Conservation (phyloP, 1,284 basidiomycete genomes). For the Salmacisia buchloeana region DNA sequence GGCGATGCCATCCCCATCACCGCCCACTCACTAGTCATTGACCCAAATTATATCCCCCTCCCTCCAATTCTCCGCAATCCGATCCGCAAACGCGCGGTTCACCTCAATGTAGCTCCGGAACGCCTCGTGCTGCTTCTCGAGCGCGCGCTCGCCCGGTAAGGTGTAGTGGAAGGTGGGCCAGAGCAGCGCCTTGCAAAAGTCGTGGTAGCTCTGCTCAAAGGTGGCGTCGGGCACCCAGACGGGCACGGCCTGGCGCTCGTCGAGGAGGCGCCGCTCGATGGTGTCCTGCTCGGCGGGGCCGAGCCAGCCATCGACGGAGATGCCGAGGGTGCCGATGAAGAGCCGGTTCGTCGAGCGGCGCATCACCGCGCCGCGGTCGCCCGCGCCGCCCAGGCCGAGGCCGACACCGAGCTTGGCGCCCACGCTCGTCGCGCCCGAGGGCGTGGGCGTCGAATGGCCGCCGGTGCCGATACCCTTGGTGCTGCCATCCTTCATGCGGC, state of each 20-base stretch:
- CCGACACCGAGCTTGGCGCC: too few relatives aligned
- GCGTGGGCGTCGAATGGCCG: too few relatives aligned
- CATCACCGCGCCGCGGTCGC: constrained; percentile 4
- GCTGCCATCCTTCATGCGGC: background rate
- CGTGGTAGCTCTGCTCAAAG: constrained; percentile 72
- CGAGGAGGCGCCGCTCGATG: constrained; percentile 62
- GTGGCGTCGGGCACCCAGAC: constrained; percentile 65
- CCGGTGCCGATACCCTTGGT: too few relatives aligned
- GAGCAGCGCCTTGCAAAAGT: constrained; percentile 81
- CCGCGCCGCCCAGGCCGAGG: background rate
- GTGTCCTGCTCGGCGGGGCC: constrained; percentile 52
- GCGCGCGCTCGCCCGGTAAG: constrained; percentile 74
- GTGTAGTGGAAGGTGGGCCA: constrained; percentile 85
- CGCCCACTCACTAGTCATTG: constrained; percentile 33
- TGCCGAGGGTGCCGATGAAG: constrained; percentile 44
- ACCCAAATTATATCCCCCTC: constrained; percentile 70
- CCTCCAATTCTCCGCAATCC: constrained; percentile 66
- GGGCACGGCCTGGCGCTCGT: constrained; percentile 61
- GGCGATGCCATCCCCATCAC: background rate
- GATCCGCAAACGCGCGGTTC: constrained; percentile 75
- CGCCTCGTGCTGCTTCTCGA: constrained; percentile 67
- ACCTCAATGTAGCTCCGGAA: constrained; percentile 74
- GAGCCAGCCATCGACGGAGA: constrained; percentile 40
- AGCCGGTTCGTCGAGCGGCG: constrained; percentile 17
- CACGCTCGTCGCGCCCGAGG: too few relatives aligned